Evolutionary conservation across 176 grass and related monocot species (phyloP), one percentile per base, ranked within the genome.

Genomic region (Aegilops longissima): DNA sequence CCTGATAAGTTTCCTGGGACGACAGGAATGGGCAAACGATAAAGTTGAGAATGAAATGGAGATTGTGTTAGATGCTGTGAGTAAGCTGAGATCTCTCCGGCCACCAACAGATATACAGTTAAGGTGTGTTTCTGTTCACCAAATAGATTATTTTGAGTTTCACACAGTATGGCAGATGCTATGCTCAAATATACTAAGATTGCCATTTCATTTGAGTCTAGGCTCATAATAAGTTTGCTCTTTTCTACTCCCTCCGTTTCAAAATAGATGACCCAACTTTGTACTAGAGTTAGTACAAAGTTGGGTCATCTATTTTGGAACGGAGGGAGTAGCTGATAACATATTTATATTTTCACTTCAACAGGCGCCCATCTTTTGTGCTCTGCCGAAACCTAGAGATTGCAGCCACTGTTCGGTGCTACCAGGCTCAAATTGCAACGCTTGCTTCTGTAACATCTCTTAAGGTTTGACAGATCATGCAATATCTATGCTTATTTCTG

Each of bases 11-110:
- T 75, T 75, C n/a, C 72, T 75, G 24, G 0, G 44, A 61, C 66
- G 64, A 69, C 83, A 98, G 95, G 87, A 70, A 65, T 95, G 95
- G 95, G 77, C 85, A 73, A 88, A 95, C 78, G 95, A 83, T 24
- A 38, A 84, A 85, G 85, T 95, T 67, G 95, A 98, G 86, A 95
- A 38, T 24, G 91, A 95, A 49, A 93, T 98, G 87, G 87, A 93
- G 9, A 93, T 92, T 76, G 89, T 95, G 27, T 80, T 90, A 78
- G 91, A 89, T 69, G 78, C 73, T 7, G 95, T 98, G 9, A 98
- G 88, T 82, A 93, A 91, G 66, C 56, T 98, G 66, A 85, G 95
- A 62, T 95, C 95, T 21, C 78, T 98, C 61, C 86, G 86, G 44
- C 91, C 91, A 78, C 79, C 85, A 84, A 93, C 86, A 31, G 93